A percentile compares a stretch with the other conserved stretches of the same genome.
Evolutionary conservation across 345 rosid genomes (phyloP).

Genomic region (Euclidium syriacum): DNA sequence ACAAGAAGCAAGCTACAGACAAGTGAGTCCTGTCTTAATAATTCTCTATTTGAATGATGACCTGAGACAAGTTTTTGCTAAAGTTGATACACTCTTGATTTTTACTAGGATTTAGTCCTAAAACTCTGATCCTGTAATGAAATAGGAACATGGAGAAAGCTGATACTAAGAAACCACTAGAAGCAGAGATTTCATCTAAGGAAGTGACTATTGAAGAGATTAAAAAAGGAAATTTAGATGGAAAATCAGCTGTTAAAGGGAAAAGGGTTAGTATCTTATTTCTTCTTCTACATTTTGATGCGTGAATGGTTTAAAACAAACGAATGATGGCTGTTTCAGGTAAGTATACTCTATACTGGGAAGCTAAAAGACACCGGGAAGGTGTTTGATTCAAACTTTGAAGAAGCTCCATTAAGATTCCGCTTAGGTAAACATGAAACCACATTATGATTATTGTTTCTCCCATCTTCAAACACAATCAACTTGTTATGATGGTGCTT

Average conservation of each 20-base stretch:
- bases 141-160: constrained; percentile 18
- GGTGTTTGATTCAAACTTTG: constrained; percentile 42
- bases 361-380: constrained; percentile 48
- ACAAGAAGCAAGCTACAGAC: constrained; percentile 12
- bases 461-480: neutral
- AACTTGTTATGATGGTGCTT: neutral
- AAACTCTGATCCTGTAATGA: constrained; percentile 10
- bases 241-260: constrained; percentile 43
- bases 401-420: constrained; percentile 38
- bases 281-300: neutral
- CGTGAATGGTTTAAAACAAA: neutral
- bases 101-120: neutral
- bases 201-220: constrained; percentile 43
- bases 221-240: constrained; percentile 37
- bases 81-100: neutral
- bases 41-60: too few species aligned
- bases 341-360: constrained; percentile 40
- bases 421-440: constrained; percentile 39
- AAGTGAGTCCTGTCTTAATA: constrained; percentile 13
- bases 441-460: neutral
- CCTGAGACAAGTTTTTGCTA: neutral
- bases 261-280: constrained; percentile 39
- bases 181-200: constrained; percentile 24
- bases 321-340: constrained; percentile 30
- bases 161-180: constrained; percentile 14